These are phyloP conservation scores for Venturiaceae sp. DNA, from an alignment of 2,329 filamentous ascomycete genomes.

Conservation along the genomic window DNA sequence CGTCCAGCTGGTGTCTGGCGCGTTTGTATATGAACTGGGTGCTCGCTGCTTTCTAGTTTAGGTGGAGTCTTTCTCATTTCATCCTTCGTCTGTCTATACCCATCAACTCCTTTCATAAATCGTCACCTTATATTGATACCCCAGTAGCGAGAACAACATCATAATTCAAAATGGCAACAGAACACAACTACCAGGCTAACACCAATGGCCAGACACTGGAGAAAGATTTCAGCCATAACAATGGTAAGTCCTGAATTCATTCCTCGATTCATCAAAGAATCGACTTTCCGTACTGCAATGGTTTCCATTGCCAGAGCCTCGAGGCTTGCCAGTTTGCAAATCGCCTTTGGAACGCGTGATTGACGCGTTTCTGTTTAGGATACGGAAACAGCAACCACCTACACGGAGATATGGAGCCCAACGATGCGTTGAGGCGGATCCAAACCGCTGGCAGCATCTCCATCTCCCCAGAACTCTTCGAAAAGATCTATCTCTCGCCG, in stretches of 20 bases:
- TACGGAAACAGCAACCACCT: slow-evolving; percentile 15
- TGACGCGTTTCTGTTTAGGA: background rate
- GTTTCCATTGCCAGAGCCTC: too few species aligned
- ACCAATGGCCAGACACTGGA: background rate
- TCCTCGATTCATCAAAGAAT: too few species aligned
- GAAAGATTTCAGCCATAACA: background rate
- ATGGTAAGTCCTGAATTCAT: background rate
- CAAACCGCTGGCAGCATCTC: slow-evolving; percentile 44
- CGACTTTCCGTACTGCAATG: too few species aligned
- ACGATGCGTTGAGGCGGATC: slow-evolving; percentile 32
- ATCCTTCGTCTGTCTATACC: background rate
- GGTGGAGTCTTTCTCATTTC: background rate
- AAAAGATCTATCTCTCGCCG: slow-evolving; percentile 43
- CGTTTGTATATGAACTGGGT: background rate
- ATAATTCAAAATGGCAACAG: slow-evolving; percentile 1
- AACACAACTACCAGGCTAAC: background rate
- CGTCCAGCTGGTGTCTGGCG: background rate
- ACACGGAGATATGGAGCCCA: slow-evolving; percentile 21
- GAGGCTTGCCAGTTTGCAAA: too few species aligned
- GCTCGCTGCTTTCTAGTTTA: background rate
- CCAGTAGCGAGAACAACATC: background rate
- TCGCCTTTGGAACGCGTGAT: background rate
- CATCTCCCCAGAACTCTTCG: slow-evolving; percentile 43
- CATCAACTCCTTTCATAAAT: too few species aligned
- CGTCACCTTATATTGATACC: background rate